Evolutionary conservation across 805 yeast genomes (phyloP), one percentile per base, ranked within the genome.

Genomic region (Wickerhamomyces strasburgensis): DNA sequence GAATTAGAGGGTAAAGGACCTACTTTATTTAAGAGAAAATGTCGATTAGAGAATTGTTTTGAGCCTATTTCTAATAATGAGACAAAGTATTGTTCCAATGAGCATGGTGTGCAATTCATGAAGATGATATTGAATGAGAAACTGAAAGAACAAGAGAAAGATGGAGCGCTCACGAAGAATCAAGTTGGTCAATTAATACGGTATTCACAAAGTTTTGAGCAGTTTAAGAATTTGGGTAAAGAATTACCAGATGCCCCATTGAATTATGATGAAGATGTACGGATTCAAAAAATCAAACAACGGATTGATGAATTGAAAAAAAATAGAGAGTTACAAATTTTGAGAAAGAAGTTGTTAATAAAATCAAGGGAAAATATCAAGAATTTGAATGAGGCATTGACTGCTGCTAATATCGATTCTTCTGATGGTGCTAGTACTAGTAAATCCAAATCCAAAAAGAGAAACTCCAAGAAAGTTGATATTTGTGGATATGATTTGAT

Each of bases 1-100:
- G 74, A 72, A 37, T 55, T 60, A 14, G 65, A 64, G 24, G 57
- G 56, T 40, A 55, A 65, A 43, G 66, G 76, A 51, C 48, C 47
- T 19, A 75, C 90, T 0, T 44, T 69, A 13, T 88, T 90, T 90
- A 83, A 81, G 57, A 69, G 82, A 28, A 83, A 82, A 51, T 88
- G 97, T 55, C 67, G 90, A 19, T 36, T 83, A 10, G 52, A 57
- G 1, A 56, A 52, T 1, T 88, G 97, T 53, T 68, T 50, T 33
- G 62, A 68, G 27, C 81, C 88, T 0, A 74, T 78, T 5, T 34
- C 42, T 4, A 60, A 54, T 1, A 49, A 52, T 16, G 60, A 57
- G 31, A 75, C 87, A 24, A 86, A 88, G 56, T 88, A 84, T 54
- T 88, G 97, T 55, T 61, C 76, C 13, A 70, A 68, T 15, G 84